A percentile compares a stretch with the other conserved stretches of the same genome.
Evolutionary conservation across 169 alveolate species (phyloP).

Genomic region (Theileria equi): DNA sequence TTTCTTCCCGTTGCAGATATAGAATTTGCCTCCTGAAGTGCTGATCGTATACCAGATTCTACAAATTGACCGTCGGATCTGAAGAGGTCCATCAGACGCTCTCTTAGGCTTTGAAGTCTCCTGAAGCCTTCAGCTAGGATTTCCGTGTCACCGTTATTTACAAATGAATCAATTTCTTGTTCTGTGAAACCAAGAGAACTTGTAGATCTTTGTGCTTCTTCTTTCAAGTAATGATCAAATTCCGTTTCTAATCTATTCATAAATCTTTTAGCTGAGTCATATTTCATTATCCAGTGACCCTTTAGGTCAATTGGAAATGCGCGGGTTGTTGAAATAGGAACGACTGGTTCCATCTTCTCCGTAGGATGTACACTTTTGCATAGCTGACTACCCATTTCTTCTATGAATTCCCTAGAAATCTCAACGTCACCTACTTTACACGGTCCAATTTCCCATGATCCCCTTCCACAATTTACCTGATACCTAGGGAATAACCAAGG

Average conservation of each 20-base stretch:
- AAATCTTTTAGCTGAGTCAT: slow-evolving; percentile 36
- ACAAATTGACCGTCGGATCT: slow-evolving; percentile 54
- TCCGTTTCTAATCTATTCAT: slow-evolving; percentile 42
- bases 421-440: slow-evolving; percentile 24
- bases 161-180: not conserved
- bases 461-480: slow-evolving; percentile 23
- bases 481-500: slow-evolving; percentile 60
- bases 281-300: slow-evolving; percentile 61
- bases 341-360: slow-evolving; percentile 8
- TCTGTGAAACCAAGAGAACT: slow-evolving; percentile 28
- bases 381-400: slow-evolving; percentile 35
- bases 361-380: not conserved
- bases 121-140: slow-evolving; percentile 30
- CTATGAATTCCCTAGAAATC: slow-evolving; percentile 17
- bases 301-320: slow-evolving; percentile 46
- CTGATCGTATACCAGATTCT: slow-evolving; percentile 46
- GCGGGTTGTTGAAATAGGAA: too few species aligned
- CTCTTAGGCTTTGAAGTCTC: slow-evolving; percentile 35
- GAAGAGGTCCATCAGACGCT: slow-evolving; percentile 36
- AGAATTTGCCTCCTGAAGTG: slow-evolving; percentile 48
- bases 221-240: slow-evolving; percentile 30
- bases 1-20: slow-evolving; percentile 3
- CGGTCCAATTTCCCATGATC: slow-evolving; percentile 10
- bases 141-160: slow-evolving; percentile 21
- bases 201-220: slow-evolving; percentile 3